Percentiles rank a stretch among this genome's conserved stretches.
Evolutionary conservation across 164 flowering plant species (phyloP).

Genomic region (Chimonanthus salicifolius): DNA sequence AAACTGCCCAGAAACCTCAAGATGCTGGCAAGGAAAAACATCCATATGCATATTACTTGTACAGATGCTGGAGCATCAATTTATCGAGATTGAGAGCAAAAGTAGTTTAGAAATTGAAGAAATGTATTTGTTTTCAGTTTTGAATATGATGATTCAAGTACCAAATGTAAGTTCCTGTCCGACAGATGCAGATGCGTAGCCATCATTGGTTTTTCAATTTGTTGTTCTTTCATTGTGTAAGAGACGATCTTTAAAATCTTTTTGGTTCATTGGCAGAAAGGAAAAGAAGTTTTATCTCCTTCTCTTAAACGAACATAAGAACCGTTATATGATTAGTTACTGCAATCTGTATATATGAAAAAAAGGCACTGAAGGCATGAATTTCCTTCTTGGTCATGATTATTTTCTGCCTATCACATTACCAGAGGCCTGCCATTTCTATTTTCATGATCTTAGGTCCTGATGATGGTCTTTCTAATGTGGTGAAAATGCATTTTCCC

Average conservation of each 20-base stretch:
- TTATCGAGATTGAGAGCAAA: not conserved
- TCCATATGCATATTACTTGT: not conserved
- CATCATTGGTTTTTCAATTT: not conserved
- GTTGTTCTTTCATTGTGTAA: not conserved
- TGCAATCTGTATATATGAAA: not conserved
- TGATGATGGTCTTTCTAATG: too few species aligned
- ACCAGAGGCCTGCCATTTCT: too few species aligned
- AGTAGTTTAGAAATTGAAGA: not conserved
- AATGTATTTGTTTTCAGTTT: constrained; percentile 7
- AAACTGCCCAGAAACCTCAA: not conserved
- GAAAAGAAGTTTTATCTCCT: not conserved
- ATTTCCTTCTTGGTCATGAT: not conserved
- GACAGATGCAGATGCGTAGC: not conserved
- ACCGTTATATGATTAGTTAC: not conserved
- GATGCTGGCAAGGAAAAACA: not conserved
- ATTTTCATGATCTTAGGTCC: too few species aligned
- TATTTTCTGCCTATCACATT: not conserved
- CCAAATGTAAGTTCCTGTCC: too few species aligned
- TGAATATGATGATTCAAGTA: not conserved
- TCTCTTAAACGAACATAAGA: not conserved
- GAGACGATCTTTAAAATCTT: not conserved
- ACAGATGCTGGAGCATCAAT: not conserved
- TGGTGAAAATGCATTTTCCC: too few species aligned
- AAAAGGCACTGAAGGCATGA: not conserved
- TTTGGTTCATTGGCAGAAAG: not conserved